Evolutionary conservation across 148 eudicot genomes (phyloP).

Genomic region (Spergularia bocconei): DNA sequence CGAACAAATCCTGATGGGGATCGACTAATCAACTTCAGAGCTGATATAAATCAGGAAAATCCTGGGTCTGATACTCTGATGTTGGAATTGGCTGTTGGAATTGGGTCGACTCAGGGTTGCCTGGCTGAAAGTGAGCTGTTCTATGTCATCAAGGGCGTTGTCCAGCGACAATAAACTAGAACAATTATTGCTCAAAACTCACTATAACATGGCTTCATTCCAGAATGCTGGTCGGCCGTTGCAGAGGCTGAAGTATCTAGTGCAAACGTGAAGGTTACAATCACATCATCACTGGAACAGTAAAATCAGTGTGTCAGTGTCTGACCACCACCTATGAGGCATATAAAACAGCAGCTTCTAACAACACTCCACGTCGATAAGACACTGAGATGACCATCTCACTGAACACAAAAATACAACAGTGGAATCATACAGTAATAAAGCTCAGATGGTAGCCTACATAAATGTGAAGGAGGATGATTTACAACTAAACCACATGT

Average conservation of each 20-base stretch:
- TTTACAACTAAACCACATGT: too few relatives aligned
- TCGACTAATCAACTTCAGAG: constrained; percentile 10
- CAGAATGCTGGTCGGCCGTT: not conserved
- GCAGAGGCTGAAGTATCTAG: constrained; percentile 1
- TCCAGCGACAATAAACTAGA: too few relatives aligned
- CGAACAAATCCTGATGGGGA: not conserved
- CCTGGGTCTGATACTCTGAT: too few relatives aligned
- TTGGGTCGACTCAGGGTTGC: not conserved
- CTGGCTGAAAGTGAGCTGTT: not conserved
- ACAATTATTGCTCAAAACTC: not conserved
- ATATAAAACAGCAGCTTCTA: constrained; percentile 1
- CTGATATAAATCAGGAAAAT: not conserved
- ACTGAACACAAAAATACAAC: not conserved
- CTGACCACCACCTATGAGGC: constrained; percentile 13
- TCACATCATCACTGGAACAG: not conserved
- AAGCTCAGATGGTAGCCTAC: not conserved
- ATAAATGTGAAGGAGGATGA: not conserved
- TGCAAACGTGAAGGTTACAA: not conserved
- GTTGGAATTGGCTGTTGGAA: constrained; percentile 2
- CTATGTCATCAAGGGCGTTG: too few relatives aligned
- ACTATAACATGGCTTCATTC: constrained; percentile 7
- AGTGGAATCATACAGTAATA: not conserved
- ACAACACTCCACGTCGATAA: not conserved
- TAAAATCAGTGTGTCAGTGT: not conserved
- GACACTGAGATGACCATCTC: not conserved